These are phyloP conservation scores for Colletotrichum endophyticum DNA, from an alignment of 2,329 filamentous ascomycete genomes.

Conservation along the genomic window DNA sequence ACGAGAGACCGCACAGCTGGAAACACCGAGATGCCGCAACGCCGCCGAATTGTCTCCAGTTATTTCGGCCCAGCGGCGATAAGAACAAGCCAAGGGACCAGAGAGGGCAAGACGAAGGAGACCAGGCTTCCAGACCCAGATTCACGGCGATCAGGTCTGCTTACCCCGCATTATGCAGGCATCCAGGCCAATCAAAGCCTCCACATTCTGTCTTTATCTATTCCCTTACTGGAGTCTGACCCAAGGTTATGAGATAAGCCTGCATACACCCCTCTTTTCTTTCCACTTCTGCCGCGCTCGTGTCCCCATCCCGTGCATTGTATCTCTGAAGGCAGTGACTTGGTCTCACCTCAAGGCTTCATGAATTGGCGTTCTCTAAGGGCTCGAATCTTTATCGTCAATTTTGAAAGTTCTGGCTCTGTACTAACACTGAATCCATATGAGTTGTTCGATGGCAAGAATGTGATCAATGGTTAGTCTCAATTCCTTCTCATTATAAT, in stretches of 20 bases:
- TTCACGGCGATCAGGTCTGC: neutral
- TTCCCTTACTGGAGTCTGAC: neutral
- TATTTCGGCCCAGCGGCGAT: neutral
- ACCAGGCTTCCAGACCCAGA: neutral
- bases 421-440: accelerated
- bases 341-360: neutral
- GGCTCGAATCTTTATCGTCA: neutral
- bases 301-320: neutral
- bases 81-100: neutral
- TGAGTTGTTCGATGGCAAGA: neutral
- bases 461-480: neutral
- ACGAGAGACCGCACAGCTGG: neutral
- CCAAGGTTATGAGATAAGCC: constrained; percentile 4
- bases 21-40: constrained; percentile 1
- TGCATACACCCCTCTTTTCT: neutral
- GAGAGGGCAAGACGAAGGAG: neutral
- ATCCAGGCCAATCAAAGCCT: neutral
- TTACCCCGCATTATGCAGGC: constrained; percentile 6
- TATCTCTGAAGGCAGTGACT: neutral
- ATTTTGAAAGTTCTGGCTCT: neutral
- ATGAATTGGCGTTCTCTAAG: neutral
- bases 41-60: neutral
- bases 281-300: neutral
- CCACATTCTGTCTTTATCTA: neutral
- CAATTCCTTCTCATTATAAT: neutral